These are phyloP conservation scores for Nepenthes gracilis DNA, from an alignment of 148 eudicot species.

Conservation along the genomic window DNA sequence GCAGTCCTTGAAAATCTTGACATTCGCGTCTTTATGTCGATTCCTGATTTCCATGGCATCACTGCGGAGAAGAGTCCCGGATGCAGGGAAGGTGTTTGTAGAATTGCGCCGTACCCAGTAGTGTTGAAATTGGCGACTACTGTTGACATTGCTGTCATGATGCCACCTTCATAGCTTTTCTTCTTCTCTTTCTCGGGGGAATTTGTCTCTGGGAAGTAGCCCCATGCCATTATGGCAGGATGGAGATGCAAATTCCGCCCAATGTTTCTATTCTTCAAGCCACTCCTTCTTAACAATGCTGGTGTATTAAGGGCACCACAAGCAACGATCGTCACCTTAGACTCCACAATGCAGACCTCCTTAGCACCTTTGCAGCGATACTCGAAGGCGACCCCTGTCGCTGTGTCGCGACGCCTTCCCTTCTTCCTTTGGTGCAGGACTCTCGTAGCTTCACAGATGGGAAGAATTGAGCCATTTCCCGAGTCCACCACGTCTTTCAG, in stretches of 20 bases:
- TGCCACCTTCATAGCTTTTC: slow-evolving; percentile 65
- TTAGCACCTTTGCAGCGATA: slow-evolving; percentile 16
- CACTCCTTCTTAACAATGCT: slow-evolving; percentile 36
- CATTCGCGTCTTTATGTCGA: slow-evolving; percentile 38
- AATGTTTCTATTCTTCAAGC: slow-evolving; percentile 48
- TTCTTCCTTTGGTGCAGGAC: slow-evolving; percentile 23
- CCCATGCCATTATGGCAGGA: slow-evolving; percentile 76
- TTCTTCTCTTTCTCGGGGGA: slow-evolving; percentile 26
- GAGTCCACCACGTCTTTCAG: slow-evolving; percentile 54
- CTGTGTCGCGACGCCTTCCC: slow-evolving; percentile 16
- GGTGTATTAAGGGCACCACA: slow-evolving; percentile 75
- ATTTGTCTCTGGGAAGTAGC: slow-evolving; percentile 37
- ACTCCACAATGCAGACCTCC: slow-evolving; percentile 30
- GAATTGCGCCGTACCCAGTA: slow-evolving; percentile 38
- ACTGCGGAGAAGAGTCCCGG: slow-evolving; percentile 55
- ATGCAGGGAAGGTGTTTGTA: slow-evolving; percentile 68
- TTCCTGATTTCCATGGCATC: slow-evolving; percentile 59
- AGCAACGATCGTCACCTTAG: slow-evolving; percentile 43
- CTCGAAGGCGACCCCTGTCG: slow-evolving; percentile 42
- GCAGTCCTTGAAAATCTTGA: slow-evolving; percentile 61
- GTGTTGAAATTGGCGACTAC: slow-evolving; percentile 18
- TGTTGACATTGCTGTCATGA: slow-evolving; percentile 64
- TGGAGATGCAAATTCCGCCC: slow-evolving; percentile 63
- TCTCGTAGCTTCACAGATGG: slow-evolving; percentile 29
- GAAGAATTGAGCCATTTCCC: slow-evolving; percentile 43